phyloP scores from a whole-genome alignment of 805 yeast genomes.

The Wickerhamiella vanderwaltii region DNA sequence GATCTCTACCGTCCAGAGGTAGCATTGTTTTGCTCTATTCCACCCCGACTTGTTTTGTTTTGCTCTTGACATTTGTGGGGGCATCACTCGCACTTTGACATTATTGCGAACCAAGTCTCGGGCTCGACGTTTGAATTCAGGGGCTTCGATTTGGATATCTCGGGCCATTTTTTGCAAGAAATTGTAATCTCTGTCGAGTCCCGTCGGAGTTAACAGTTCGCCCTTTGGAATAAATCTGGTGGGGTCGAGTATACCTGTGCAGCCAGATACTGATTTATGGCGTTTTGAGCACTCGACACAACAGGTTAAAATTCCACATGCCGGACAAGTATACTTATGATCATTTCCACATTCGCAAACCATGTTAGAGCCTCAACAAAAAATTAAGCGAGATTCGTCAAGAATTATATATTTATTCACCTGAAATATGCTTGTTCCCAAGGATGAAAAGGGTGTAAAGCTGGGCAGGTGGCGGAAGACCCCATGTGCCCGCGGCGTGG shows the following conservation, averaged over 20 bases:
- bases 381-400: too few relatives aligned
- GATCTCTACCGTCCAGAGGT: slow-evolving; percentile 68
- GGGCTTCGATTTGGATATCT: slow-evolving; percentile 43
- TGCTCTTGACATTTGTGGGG: slow-evolving; percentile 65
- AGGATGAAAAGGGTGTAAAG: too few relatives aligned
- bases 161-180: slow-evolving; percentile 53
- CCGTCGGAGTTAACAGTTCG: slow-evolving; percentile 33
- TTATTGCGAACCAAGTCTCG: slow-evolving; percentile 45
- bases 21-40: slow-evolving; percentile 49
- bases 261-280: slow-evolving; percentile 51
- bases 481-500: too few relatives aligned
- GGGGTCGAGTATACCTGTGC: slow-evolving; percentile 56
- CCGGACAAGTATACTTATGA: slow-evolving; percentile 69
- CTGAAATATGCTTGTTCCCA: too few relatives aligned
- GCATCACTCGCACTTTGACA: slow-evolving; percentile 49
- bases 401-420: too few relatives aligned
- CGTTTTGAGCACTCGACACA: slow-evolving; percentile 54
- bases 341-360: slow-evolving; percentile 20
- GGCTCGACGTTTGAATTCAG: slow-evolving; percentile 31
- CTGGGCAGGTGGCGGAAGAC: too few relatives aligned
- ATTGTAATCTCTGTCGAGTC: slow-evolving; percentile 73
- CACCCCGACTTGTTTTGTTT: slow-evolving; percentile 52
- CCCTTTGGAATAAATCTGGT: slow-evolving; percentile 42
- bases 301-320: slow-evolving; percentile 57
- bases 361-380: too few relatives aligned